Base-by-base conservation (phyloP, 1,284 basidiomycete species). In the Marasmius sp. region DNA sequence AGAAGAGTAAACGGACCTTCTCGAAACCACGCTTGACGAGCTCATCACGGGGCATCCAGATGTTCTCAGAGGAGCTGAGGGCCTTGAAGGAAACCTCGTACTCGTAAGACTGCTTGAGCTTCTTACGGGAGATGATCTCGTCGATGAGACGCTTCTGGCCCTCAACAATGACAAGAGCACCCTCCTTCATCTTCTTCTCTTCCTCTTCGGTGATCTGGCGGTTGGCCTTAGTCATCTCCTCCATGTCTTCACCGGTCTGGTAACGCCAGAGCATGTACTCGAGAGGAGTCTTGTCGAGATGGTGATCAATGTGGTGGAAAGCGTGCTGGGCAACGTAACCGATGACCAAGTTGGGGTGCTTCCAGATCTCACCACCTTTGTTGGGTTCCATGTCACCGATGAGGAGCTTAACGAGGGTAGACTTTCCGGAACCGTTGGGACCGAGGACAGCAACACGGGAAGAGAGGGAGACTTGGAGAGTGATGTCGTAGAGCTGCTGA, bases 181-280 rank as follows among this genome's bases (percentile, higher is more conserved):
- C 95, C 72, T 98, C 95, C 85, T 96, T 94, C 96, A 98, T 98
- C 88, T 95, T 97, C 83, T 93, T 80, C 71, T 84, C 81, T 79
- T 98, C 95, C 77, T 93, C 95, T 68, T 91, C 94, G 68, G 86
- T 81, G 76, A 98, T 91, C 78, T 91, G 84, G 69, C 95, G 93
- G 77, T 80, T 89, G 61, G 92, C 94, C 85, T 97, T 97, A 81
- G 79, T 81, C 85, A 98, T 88, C 84, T 98, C 95, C 82, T 98
- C 95, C 74, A 97, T 79, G 84, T 98, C 95, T 80, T 98, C 95
- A 78, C 95, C 95, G 64, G 95, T 98, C 87, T 98, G 95, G 88
- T 98, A 98, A 81, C 95, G 95, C 94, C 95, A 97, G 69, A 97
- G 83, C 92, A 98, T 95, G 88, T 98, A 98, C 82, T 98, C 94